These are phyloP conservation scores for Trichomonas gallinae DNA, from an alignment of 208 protist genomes.

Conservation along the genomic window DNA sequence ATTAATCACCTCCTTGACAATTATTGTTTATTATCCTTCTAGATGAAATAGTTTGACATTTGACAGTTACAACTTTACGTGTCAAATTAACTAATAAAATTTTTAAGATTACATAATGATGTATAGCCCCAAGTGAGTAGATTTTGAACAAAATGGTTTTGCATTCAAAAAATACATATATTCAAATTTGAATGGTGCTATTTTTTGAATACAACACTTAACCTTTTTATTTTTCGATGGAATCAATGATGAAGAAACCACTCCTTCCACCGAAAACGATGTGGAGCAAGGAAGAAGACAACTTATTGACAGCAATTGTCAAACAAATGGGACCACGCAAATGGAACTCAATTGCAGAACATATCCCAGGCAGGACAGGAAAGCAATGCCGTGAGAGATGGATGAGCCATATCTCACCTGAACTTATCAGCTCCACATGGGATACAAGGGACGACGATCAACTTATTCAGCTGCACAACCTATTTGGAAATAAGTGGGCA, in stretches of 20 bases:
- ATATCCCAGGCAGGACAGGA: neutral
- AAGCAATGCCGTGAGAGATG: neutral
- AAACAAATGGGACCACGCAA: neutral
- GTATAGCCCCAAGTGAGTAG: no score
- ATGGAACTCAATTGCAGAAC: neutral
- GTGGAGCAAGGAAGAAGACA: constrained; percentile 43
- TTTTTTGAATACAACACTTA: neutral
- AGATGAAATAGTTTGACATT: no score
- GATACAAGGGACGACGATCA: neutral
- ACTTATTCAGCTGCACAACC: neutral
- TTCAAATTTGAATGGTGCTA: neutral
- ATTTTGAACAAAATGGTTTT: no score
- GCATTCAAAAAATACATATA: neutral
- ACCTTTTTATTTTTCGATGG: neutral
- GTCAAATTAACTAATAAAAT: no score
- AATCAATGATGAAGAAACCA: neutral
- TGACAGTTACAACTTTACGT: no score
- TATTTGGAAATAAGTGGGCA: neutral
- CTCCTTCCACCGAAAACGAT: neutral
- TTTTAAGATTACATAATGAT: no score
- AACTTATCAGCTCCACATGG: neutral
- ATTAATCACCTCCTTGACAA: no score
- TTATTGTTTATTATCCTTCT: no score
- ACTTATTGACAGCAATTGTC: neutral
- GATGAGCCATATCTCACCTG: neutral